A percentile compares a stretch with the other conserved stretches of the same genome.
These are phyloP conservation scores for Coprinellus micaceus DNA, from an alignment of 768 basidiomycete genomes.

Conservation along the genomic window DNA sequence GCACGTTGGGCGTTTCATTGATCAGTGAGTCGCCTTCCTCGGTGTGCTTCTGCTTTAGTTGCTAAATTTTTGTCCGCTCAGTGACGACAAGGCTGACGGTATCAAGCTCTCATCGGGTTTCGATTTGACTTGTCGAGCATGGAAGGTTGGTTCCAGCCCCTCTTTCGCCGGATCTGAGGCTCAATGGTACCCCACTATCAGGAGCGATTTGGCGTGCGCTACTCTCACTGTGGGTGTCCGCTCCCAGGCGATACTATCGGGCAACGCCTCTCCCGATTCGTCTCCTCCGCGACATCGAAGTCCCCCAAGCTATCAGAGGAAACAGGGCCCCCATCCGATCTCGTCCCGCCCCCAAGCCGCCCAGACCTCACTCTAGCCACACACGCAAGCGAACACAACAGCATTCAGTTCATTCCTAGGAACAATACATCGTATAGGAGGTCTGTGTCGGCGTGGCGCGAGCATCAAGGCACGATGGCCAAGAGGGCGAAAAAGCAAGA, in stretches of 20 bases:
- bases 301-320: too few relatives aligned
- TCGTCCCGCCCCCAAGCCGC: constrained; percentile 28
- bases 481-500: constrained; percentile 15
- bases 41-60: not conserved
- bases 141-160: constrained; percentile 13
- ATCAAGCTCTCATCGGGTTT: constrained; percentile 37
- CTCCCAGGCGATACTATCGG: constrained; percentile 42
- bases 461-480: constrained; percentile 10
- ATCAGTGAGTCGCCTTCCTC: constrained; percentile 43
- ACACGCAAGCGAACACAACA: constrained; percentile 55
- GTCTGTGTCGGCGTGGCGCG: constrained; percentile 18
- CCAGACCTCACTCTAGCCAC: constrained; percentile 43
- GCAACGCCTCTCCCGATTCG: constrained; percentile 36
- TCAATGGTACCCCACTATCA: not conserved
- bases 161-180: not conserved
- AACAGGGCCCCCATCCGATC: too few relatives aligned
- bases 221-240: constrained; percentile 60
- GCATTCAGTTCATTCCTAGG: constrained; percentile 33
- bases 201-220: constrained; percentile 46
- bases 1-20: constrained; percentile 43
- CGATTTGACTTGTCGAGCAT: constrained; percentile 34
- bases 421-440: constrained; percentile 16
- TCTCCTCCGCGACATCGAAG: constrained; percentile 9
- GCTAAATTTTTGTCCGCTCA: not conserved
- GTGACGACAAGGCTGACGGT: constrained; percentile 4